phyloP scores from a whole-genome alignment of 345 rosid genomes.

The Ceriops tagal region DNA sequence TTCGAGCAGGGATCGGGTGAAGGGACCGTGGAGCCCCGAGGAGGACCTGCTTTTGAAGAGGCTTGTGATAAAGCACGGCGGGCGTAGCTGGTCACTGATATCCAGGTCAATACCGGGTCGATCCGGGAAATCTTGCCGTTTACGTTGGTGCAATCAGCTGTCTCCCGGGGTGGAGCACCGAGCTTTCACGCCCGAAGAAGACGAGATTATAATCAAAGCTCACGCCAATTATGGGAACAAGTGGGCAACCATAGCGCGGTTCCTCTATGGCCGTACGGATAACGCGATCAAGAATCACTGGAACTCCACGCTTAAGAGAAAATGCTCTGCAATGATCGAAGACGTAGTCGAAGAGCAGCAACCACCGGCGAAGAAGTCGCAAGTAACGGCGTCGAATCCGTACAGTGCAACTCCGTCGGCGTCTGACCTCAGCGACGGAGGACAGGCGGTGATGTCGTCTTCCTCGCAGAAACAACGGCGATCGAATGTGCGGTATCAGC shows the following conservation, averaged over 20 bases:
- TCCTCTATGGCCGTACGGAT: slow-evolving; percentile 31
- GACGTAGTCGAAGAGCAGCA: not conserved
- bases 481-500: not conserved
- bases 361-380: slow-evolving; percentile 6
- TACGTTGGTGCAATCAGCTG: slow-evolving; percentile 33
- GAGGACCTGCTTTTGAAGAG: slow-evolving; percentile 17
- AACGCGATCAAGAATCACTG: slow-evolving; percentile 30
- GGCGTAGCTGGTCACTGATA: slow-evolving; percentile 29
- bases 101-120: slow-evolving; percentile 20
- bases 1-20: slow-evolving; percentile 14
- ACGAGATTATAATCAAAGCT: slow-evolving; percentile 16
- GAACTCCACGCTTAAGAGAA: slow-evolving; percentile 33
- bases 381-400: not conserved
- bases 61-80: slow-evolving; percentile 17
- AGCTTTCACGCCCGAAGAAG: slow-evolving; percentile 23
- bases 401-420: slow-evolving; percentile 11
- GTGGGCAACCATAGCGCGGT: slow-evolving; percentile 30
- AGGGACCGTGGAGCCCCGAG: slow-evolving; percentile 28
- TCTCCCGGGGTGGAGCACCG: slow-evolving; percentile 29
- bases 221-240: slow-evolving; percentile 23
- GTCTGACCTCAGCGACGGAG: slow-evolving; percentile 24
- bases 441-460: no score
- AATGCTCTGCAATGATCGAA: slow-evolving; percentile 3
- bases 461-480: not conserved
- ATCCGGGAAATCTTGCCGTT: slow-evolving; percentile 32